Conservation (phyloP, 2,329 filamentous ascomycete genomes). For the Monilinia aucupariae region DNA sequence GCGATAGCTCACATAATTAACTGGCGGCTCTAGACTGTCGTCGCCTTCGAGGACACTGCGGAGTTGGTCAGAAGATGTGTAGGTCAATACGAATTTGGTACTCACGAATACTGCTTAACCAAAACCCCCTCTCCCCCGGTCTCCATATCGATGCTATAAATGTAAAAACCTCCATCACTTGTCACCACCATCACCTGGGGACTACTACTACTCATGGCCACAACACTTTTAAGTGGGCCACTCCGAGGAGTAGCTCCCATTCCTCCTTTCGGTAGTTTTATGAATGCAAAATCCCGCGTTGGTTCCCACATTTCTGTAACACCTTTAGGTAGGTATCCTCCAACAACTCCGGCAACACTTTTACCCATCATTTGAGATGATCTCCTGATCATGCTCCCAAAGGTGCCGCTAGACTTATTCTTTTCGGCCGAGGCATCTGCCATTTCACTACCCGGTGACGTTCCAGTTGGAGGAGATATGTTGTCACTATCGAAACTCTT, state of each 20-base stretch:
- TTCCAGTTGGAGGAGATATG: constrained; percentile 42
- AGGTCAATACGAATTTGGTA: constrained; percentile 25
- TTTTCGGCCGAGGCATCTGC: constrained; percentile 33
- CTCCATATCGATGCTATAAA: constrained; percentile 93
- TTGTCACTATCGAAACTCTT: constrained; percentile 51
- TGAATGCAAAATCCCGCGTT: constrained; percentile 88
- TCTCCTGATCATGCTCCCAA: constrained; percentile 85
- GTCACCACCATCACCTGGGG: constrained; percentile 98
- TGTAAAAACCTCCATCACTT: constrained; percentile 88
- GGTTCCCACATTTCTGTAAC: constrained; percentile 99
- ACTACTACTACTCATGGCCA: constrained; percentile 90
- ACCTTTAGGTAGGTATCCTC: constrained; percentile 85
- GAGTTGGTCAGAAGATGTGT: not conserved
- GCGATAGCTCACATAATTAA: constrained; percentile 27
- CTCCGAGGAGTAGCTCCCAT: constrained; percentile 34
- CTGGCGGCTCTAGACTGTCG: constrained; percentile 33
- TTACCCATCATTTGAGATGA: constrained; percentile 92
- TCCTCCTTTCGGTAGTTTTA: constrained; percentile 71
- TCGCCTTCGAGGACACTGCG: constrained; percentile 34
- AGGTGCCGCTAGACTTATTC: constrained; percentile 62
- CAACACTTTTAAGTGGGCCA: constrained; percentile 77
- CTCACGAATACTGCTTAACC: constrained; percentile 89
- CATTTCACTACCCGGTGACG: constrained; percentile 31
- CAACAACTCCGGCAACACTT: constrained; percentile 80
- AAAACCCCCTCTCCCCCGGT: constrained; percentile 88